These are phyloP conservation scores for Cutaneotrichosporon daszewskae DNA, from an alignment of 1,284 basidiomycete genomes.

Conservation along the genomic window DNA sequence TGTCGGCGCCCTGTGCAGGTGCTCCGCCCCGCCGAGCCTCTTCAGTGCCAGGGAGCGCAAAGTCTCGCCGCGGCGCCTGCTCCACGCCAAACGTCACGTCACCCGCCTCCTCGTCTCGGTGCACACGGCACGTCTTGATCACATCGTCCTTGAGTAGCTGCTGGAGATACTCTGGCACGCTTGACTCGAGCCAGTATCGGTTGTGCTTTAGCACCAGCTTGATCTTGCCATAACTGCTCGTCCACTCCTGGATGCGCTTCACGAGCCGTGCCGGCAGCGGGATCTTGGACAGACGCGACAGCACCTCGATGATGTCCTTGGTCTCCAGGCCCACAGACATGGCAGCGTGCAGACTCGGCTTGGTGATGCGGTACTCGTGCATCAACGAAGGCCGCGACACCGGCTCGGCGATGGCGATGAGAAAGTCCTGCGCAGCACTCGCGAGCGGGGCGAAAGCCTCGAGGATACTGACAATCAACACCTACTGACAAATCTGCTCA, in stretches of 20 bases:
- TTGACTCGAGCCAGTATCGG: constrained; percentile 90
- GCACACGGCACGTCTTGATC: constrained; percentile 52
- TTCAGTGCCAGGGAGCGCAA: constrained; percentile 72
- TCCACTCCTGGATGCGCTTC: constrained; percentile 80
- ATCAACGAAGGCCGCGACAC: constrained; percentile 97
- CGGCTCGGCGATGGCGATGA: constrained; percentile 96
- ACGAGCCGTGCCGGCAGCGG: constrained; percentile 80
- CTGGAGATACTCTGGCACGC: constrained; percentile 84
- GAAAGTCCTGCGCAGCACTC: constrained; percentile 96
- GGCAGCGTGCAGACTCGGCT: constrained; percentile 95
- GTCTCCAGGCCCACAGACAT: constrained; percentile 98
- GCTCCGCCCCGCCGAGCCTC: constrained; percentile 39
- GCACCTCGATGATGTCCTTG: constrained; percentile 94
- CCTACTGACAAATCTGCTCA: constrained; percentile 8
- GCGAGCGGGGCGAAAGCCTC: constrained; percentile 96
- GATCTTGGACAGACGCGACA: constrained; percentile 84
- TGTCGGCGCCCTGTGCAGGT: too few relatives aligned
- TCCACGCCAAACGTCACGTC: constrained; percentile 70
- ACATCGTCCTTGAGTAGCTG: constrained; percentile 74
- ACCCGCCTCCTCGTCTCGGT: constrained; percentile 28
- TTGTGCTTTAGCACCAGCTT: constrained; percentile 95
- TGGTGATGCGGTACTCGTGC: constrained; percentile 98
- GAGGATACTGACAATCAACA: constrained; percentile 55
- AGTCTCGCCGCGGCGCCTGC: constrained; percentile 64
- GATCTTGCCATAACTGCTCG: constrained; percentile 91